Evolutionary conservation across 163 green algal species (phyloP).

Genomic region (Scenedesmus sp.): DNA sequence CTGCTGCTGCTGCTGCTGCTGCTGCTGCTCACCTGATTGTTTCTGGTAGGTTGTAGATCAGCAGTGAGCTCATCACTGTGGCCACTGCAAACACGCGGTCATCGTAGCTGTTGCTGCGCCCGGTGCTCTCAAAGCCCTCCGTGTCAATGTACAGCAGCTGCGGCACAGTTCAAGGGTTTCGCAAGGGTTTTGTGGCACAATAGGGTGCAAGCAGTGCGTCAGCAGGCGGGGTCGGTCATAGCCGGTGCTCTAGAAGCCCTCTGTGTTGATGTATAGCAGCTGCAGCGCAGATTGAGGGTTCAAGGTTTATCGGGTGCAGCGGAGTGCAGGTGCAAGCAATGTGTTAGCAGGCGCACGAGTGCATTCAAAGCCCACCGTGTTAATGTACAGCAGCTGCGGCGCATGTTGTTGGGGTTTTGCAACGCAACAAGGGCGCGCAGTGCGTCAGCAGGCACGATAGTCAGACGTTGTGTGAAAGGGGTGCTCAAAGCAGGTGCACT

Average conservation of each 20-base stretch:
- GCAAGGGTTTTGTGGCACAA: not conserved
- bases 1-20: constrained; percentile 5
- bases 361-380: constrained; percentile 96
- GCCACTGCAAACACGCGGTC: constrained; percentile 96
- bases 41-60: constrained; percentile 95
- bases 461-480: no score
- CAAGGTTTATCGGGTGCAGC: not conserved
- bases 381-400: constrained; percentile 82
- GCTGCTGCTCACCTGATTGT: constrained; percentile 66
- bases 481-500: constrained; percentile 75
- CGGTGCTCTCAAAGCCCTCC: constrained; percentile 95
- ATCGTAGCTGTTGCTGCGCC: constrained; percentile 93
- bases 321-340: no score
- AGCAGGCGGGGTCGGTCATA: no score
- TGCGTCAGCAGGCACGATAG: no score
- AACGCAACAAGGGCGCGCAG: not conserved
- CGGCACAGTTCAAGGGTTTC: not conserved
- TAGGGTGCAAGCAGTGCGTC: no score
- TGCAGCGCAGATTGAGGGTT: constrained; percentile 29
- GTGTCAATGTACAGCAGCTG: constrained; percentile 91
- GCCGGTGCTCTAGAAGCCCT: constrained; percentile 95
- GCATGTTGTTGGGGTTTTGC: not conserved
- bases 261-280: constrained; percentile 91
- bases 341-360: constrained; percentile 63
- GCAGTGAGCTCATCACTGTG: constrained; percentile 79